Conservation (phyloP, 2,329 filamentous ascomycete species). For the Daldinia eschscholtzii region DNA sequence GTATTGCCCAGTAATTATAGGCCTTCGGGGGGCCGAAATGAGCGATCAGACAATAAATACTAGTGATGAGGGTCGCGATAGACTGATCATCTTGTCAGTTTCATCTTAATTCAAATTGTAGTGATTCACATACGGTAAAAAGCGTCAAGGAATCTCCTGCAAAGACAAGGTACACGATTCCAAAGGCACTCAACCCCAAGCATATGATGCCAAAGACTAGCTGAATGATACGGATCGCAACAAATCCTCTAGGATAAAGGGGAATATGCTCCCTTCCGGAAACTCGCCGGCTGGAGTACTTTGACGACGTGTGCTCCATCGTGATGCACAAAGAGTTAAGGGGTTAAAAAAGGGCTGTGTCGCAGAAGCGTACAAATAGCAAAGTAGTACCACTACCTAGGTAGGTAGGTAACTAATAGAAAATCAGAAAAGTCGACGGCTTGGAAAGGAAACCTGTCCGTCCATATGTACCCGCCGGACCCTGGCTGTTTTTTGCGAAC, state of each 20-base stretch:
- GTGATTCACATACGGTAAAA: constrained; percentile 57
- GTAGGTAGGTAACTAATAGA: neutral
- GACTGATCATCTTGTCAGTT: constrained; percentile 49
- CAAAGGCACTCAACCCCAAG: constrained; percentile 63
- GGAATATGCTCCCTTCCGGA: constrained; percentile 62
- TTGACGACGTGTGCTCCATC: constrained; percentile 42
- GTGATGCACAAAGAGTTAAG: constrained; percentile 3
- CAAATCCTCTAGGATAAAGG: constrained; percentile 60
- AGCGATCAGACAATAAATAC: constrained; percentile 62
- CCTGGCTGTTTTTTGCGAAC: constrained; percentile 11
- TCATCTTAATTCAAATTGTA: constrained; percentile 22
- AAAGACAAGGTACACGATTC: constrained; percentile 52
- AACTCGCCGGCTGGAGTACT: constrained; percentile 51
- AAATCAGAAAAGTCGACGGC: constrained; percentile 5
- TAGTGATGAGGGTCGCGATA: constrained; percentile 60
- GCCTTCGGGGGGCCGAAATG: constrained; percentile 55
- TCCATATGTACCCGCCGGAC: constrained; percentile 28
- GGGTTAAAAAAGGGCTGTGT: neutral
- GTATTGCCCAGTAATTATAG: constrained; percentile 67
- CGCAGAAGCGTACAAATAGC: neutral
- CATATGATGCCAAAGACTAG: constrained; percentile 60
- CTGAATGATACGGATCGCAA: constrained; percentile 60
- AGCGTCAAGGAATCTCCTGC: constrained; percentile 49
- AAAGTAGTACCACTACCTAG: neutral
- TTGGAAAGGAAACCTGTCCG: constrained; percentile 7